Conservation (phyloP, 257 asterid genomes). For the Handroanthus guayacan region DNA sequence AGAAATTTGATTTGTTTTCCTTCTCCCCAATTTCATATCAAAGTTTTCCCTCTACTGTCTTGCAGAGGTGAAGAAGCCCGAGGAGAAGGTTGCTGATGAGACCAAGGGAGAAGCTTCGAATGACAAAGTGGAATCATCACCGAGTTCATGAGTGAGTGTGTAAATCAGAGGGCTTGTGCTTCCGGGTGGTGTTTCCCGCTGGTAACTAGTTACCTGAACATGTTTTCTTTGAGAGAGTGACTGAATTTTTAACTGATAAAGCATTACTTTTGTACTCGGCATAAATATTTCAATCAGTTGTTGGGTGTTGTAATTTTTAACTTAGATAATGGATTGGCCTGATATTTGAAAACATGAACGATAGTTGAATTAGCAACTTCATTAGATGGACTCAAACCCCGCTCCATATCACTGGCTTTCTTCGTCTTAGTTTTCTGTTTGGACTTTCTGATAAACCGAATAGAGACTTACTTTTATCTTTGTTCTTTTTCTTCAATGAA, state of each 20-base stretch:
- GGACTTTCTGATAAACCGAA: too few relatives aligned
- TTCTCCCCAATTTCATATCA: not conserved
- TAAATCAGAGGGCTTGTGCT: constrained; percentile 32
- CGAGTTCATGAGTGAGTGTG: constrained; percentile 46
- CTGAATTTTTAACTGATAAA: constrained; percentile 38
- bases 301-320: constrained; percentile 35
- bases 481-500: too few relatives aligned
- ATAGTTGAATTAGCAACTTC: not conserved
- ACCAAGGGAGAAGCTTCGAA: constrained; percentile 46
- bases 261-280: constrained; percentile 31
- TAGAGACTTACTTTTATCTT: too few relatives aligned
- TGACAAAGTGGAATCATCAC: constrained; percentile 47
- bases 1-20: not conserved
- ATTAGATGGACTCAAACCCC: too few relatives aligned
- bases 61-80: constrained; percentile 58
- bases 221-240: constrained; percentile 36
- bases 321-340: not conserved
- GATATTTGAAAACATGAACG: not conserved
- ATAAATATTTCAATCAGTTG: constrained; percentile 28
- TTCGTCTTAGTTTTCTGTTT: too few relatives aligned
- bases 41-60: not conserved
- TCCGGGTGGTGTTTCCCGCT: constrained; percentile 28
- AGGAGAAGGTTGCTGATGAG: constrained; percentile 43
- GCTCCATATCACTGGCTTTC: not conserved
- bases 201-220: constrained; percentile 35